phyloP scores from a whole-genome alignment of 2,329 filamentous ascomycete species.

The Neonectria coccinea region DNA sequence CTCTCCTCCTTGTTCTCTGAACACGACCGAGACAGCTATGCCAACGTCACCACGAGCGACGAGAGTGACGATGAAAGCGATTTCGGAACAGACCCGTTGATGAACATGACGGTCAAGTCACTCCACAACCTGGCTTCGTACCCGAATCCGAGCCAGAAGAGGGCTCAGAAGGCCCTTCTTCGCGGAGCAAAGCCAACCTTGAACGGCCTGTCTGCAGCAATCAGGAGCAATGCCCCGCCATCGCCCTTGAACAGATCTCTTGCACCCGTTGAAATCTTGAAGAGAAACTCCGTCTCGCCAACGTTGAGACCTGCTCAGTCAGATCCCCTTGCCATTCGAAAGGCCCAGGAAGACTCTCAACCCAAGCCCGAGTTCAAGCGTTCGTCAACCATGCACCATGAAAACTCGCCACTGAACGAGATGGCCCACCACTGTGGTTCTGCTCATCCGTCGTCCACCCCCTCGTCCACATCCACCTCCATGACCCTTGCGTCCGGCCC shows the following conservation, averaged over 20 bases:
- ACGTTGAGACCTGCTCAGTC: slow-evolving; percentile 20
- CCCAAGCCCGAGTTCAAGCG: slow-evolving; percentile 23
- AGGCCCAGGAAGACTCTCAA: slow-evolving; percentile 25
- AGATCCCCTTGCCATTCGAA: slow-evolving; percentile 29
- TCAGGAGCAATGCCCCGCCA: slow-evolving; percentile 29
- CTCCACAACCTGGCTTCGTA: slow-evolving; percentile 67
- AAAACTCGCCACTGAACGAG: slow-evolving; percentile 29
- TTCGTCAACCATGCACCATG: slow-evolving; percentile 18
- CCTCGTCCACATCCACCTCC: slow-evolving; percentile 13
- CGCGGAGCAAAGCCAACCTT: slow-evolving; percentile 45
- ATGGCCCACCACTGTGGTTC: slow-evolving; percentile 29
- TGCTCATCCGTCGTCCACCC: slow-evolving; percentile 28
- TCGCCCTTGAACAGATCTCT: slow-evolving; percentile 21
- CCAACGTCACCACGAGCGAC: slow-evolving; percentile 41
- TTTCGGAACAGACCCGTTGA: slow-evolving; percentile 47
- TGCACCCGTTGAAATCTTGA: slow-evolving; percentile 26
- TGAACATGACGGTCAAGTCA: slow-evolving; percentile 59
- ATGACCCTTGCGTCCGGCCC: slow-evolving; percentile 48
- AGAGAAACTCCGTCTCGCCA: slow-evolving; percentile 16
- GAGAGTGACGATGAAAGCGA: slow-evolving; percentile 49
- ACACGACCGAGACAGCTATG: slow-evolving; percentile 32
- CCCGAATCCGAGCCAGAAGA: slow-evolving; percentile 65
- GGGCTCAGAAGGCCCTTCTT: slow-evolving; percentile 60
- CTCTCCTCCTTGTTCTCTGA: slow-evolving; percentile 36
- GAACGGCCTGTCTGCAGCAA: slow-evolving; percentile 24